phyloP scores from a whole-genome alignment of 1,284 basidiomycete genomes.

The Anthracocystis walkeri region DNA sequence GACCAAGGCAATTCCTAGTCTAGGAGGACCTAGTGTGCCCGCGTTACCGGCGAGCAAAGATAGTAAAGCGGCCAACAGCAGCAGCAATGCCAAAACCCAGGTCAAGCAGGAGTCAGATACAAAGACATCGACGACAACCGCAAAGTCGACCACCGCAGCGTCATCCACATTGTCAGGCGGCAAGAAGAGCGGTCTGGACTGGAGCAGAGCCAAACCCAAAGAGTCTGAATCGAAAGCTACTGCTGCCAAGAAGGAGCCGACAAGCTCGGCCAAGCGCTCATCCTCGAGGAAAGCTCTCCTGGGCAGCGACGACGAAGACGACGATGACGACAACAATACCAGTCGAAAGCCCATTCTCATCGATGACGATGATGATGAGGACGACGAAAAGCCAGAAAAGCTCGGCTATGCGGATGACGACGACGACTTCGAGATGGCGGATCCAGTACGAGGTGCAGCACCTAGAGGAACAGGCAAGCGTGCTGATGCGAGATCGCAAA shows the following conservation, averaged over 20 bases:
- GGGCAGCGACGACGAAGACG: slow-evolving; percentile 52
- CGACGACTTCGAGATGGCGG: slow-evolving; percentile 19
- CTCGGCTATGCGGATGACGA: slow-evolving; percentile 49
- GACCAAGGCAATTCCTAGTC: slow-evolving; percentile 29
- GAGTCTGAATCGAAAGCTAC: slow-evolving; percentile 18
- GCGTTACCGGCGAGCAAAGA: slow-evolving; percentile 25
- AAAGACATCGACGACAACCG: slow-evolving; percentile 10
- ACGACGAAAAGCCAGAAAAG: slow-evolving; percentile 41
- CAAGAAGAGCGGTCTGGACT: slow-evolving; percentile 36
- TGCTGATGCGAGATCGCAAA: slow-evolving; percentile 37
- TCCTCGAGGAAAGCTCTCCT: slow-evolving; percentile 31
- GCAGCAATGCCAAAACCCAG: slow-evolving; percentile 6
- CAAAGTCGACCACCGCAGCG: slow-evolving; percentile 15
- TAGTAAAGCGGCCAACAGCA: slow-evolving; percentile 14
- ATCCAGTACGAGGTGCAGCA: slow-evolving; percentile 18
- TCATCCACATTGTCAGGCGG: slow-evolving; percentile 6
- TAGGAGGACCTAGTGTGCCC: slow-evolving; percentile 32
- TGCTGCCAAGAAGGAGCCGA: slow-evolving; percentile 21
- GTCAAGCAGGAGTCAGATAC: slow-evolving; percentile 25
- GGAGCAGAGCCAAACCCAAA: slow-evolving; percentile 50
- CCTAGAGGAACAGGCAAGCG: slow-evolving; percentile 39
- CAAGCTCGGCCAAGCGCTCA: slow-evolving; percentile 17
- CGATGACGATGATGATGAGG: slow-evolving; percentile 39
- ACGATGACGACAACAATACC: slow-evolving; percentile 23
- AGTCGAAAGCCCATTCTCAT: slow-evolving; percentile 19